These are phyloP conservation scores for Vitis hybrid DNA, from an alignment of 177 flowering plant species.

Conservation along the genomic window DNA sequence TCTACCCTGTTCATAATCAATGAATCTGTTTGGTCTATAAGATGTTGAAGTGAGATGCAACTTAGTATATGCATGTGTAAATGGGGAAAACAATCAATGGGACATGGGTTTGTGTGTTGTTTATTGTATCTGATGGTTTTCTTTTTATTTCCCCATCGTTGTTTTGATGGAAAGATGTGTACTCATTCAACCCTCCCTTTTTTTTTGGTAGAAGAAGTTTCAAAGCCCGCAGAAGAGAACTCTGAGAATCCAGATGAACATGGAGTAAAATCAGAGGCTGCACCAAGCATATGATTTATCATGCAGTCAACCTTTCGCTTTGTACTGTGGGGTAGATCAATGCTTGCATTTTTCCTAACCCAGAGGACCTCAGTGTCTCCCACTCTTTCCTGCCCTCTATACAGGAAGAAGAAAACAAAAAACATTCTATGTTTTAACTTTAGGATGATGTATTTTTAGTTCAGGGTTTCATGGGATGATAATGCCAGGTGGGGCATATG, in stretches of 20 bases:
- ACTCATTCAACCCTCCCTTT: not conserved
- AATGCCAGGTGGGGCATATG: not conserved
- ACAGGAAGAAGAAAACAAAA: not conserved
- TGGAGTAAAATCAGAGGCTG: conserved; percentile 17
- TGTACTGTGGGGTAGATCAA: conserved; percentile 1
- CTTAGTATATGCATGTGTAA: too few species aligned
- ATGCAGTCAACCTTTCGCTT: not conserved
- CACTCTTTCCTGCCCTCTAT: not conserved
- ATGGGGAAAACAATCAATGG: too few species aligned
- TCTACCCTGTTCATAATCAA: too few species aligned
- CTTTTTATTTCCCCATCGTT: not conserved
- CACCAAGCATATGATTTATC: conserved; percentile 22
- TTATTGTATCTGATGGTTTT: not conserved
- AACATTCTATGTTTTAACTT: not conserved
- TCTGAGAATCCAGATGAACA: conserved; percentile 25
- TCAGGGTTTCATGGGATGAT: not conserved
- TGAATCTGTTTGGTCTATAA: too few species aligned
- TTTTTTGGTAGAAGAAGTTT: conserved; percentile 33
- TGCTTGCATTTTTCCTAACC: conserved; percentile 6
- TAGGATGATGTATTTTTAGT: conserved; percentile 9
- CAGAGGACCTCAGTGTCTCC: not conserved
- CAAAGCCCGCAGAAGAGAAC: conserved; percentile 29
- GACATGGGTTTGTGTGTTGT: not conserved
- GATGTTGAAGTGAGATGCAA: too few species aligned
- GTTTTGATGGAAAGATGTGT: not conserved